Conservation (phyloP, 2,329 filamentous ascomycete species). For the Fusarium sp. region DNA sequence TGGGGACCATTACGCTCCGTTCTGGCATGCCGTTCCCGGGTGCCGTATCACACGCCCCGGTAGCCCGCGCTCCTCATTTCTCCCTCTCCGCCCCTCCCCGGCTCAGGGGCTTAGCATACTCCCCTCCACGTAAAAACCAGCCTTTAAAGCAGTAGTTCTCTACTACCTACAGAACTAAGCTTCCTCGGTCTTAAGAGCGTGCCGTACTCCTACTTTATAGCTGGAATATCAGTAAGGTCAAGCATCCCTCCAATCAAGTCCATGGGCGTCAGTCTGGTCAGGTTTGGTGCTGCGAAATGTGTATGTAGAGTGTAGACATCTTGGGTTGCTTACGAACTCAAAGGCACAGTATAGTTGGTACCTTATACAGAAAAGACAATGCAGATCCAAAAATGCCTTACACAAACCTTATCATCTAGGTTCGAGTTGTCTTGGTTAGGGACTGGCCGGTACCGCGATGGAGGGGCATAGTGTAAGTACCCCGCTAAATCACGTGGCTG, state of each 20-base stretch:
- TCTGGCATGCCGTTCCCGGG: neutral
- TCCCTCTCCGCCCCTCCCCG: neutral
- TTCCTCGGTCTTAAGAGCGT: neutral
- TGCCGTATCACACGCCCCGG: neutral
- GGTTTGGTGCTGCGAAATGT: neutral
- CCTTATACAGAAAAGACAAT: neutral
- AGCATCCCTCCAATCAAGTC: neutral
- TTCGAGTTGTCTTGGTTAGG: neutral
- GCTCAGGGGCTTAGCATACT: neutral
- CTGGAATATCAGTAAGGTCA: neutral
- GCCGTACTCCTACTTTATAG: neutral
- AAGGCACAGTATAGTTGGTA: neutral
- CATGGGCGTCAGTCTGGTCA: neutral
- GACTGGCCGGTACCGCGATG: neutral
- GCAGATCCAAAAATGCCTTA: neutral
- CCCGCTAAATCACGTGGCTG: neutral
- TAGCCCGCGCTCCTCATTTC: neutral
- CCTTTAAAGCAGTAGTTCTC: neutral
- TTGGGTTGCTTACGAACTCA: neutral
- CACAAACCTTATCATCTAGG: neutral
- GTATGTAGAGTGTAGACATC: neutral
- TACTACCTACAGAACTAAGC: neutral
- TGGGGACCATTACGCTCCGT: neutral
- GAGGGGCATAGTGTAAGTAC: neutral
- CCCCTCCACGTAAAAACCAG: neutral